Conservation (phyloP, 768 basidiomycete genomes). For the Agrocybe chaxingu region DNA sequence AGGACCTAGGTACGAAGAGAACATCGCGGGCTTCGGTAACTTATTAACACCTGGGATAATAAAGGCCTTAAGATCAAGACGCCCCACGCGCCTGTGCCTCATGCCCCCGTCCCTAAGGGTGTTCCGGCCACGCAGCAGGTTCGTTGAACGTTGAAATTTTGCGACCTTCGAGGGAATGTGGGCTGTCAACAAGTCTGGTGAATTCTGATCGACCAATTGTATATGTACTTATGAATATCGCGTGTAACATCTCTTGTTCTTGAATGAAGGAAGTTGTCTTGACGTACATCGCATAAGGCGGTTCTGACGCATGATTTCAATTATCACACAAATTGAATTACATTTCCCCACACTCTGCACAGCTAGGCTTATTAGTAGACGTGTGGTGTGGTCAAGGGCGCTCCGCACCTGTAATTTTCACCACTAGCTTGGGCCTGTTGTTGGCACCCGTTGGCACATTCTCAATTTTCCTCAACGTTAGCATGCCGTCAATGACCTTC, state of each 20-base stretch:
- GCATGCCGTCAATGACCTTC: conserved; percentile 87
- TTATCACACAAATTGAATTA: conserved; percentile 20
- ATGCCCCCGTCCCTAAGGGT: conserved; percentile 57
- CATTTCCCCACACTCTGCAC: conserved; percentile 59
- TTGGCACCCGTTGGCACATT: conserved; percentile 90
- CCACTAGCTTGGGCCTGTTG: conserved; percentile 83
- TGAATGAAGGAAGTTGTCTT: conserved; percentile 3
- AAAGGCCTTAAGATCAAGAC: conserved; percentile 57
- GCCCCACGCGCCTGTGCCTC: conserved; percentile 68
- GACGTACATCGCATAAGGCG: conserved; percentile 5
- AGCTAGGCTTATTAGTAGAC: not conserved
- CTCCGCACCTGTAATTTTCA: conserved; percentile 77
- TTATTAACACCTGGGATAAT: not conserved
- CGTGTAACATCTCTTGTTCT: not conserved
- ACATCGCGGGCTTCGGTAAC: not conserved
- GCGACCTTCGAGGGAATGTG: too few species aligned
- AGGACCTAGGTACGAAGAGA: conserved; percentile 53
- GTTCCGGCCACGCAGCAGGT: conserved; percentile 45
- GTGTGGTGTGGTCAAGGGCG: conserved; percentile 3
- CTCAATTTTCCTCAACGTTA: conserved; percentile 94
- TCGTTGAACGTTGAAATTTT: conserved; percentile 26
- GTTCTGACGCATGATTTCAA: not conserved
- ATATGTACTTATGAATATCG: not conserved
- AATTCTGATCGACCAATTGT: not conserved
- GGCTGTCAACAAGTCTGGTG: not conserved